Conservation (phyloP, 2,329 filamentous ascomycete genomes). For the Parastagonospora avenae region DNA sequence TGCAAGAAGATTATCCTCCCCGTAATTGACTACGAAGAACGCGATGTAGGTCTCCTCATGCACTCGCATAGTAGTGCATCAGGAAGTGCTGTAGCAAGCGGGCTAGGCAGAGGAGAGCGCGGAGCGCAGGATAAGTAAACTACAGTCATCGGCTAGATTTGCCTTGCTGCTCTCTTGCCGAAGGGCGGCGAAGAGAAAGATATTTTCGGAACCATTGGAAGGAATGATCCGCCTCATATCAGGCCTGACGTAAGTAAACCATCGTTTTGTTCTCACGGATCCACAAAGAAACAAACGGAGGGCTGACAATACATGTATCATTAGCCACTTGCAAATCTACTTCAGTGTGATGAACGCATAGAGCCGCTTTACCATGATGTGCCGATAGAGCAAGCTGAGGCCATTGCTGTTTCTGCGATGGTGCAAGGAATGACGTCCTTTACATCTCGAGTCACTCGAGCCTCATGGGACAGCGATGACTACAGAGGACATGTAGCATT, state of each 20-base stretch:
- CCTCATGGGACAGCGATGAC: no score
- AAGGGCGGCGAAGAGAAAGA: conserved; percentile 20
- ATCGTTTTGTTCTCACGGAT: neutral
- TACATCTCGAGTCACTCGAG: conserved; percentile 16
- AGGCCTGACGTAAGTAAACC: conserved; percentile 18
- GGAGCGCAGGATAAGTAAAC: conserved; percentile 16
- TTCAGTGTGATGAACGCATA: conserved; percentile 27
- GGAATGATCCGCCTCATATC: conserved; percentile 23
- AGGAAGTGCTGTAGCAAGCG: conserved; percentile 14
- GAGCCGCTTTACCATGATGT: conserved; percentile 20
- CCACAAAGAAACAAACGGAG: no score
- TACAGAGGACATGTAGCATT: no score
- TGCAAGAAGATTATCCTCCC: conserved; percentile 18
- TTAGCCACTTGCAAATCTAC: conserved; percentile 16
- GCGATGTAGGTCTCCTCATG: conserved; percentile 19
- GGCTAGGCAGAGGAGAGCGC: conserved; percentile 15
- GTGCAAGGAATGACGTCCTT: conserved; percentile 24
- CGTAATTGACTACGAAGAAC: conserved; percentile 21
- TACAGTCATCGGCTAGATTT: conserved; percentile 26
- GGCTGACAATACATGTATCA: no score
- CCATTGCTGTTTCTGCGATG: conserved; percentile 17
- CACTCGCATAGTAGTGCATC: conserved; percentile 23
- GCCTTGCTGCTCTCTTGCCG: conserved; percentile 11
- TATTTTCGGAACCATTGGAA: conserved; percentile 18
- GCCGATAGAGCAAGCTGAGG: conserved; percentile 9